Evolutionary conservation across 73 alveolate genomes (phyloP), one percentile per base, ranked within the genome.

Genomic region (Paraurostyla sp.): DNA sequence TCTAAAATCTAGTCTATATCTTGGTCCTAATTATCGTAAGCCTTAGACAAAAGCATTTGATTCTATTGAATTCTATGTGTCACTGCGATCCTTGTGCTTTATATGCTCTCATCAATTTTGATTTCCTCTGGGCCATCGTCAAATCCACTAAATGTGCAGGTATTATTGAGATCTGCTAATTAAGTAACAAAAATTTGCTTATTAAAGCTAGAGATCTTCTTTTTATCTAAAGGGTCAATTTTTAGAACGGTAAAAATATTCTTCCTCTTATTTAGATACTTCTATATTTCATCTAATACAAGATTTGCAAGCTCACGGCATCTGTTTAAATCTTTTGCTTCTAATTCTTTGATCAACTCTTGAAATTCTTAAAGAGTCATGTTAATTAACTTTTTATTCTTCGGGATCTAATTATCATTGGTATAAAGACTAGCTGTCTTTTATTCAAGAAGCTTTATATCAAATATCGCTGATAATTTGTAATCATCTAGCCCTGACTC

Each of bases 81-180:
- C n/a, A n/a, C n/a, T n/a, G n/a, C n/a, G n/a, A n/a, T n/a, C n/a
- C 23, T 52, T 52, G 23, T 6, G 33, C 69, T 52, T 52, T 18
- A 13, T 9, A 9, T 6, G 22, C 11, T 52, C 23, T 4, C 13
- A 52, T 35, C 23, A 20, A 52, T 52, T 52, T 54, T 11, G 6
- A 60, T 60, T 29, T 60, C 78, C 7, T 60, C 78, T 60, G 78
- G 45, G 4, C 25, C 78, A 9, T 60, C 78, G 7, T 60, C 49
- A 16, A 27, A 16, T 30, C 78, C 78, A 50, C 22, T 60, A 6
- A 60, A 6, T 60, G 7, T 60, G 3, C 4, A n/a, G n/a, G 3
- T 27, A 29, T 27, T 27, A 9, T 35, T 35, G 23, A 52, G 23
- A 20, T 11, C 23, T 9, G 13, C 69, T 52, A 52, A 6, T 9